These are phyloP conservation scores for Orbilia javanica DNA, from an alignment of 2,329 filamentous ascomycete species.

Conservation along the genomic window DNA sequence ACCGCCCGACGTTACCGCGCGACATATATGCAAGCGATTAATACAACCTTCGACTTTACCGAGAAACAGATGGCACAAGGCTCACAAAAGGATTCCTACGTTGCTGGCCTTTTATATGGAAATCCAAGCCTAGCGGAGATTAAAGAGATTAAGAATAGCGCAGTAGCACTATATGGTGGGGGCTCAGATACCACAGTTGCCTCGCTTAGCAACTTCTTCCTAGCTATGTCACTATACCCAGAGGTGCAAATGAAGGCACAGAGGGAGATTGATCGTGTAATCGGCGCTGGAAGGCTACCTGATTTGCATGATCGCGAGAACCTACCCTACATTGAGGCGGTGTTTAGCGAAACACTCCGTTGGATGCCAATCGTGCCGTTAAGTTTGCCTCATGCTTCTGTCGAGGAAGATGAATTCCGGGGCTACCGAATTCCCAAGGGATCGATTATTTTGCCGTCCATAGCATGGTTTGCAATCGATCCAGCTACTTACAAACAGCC, in stretches of 20 bases:
- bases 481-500: constrained; percentile 73
- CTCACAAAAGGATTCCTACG: constrained; percentile 63
- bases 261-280: constrained; percentile 72
- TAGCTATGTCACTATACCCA: constrained; percentile 69
- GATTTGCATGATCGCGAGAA: constrained; percentile 68
- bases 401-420: constrained; percentile 70
- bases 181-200: constrained; percentile 67
- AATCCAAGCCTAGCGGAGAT: constrained; percentile 65
- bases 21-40: constrained; percentile 28
- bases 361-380: constrained; percentile 72
- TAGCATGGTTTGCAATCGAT: constrained; percentile 72
- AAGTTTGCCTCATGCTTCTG: constrained; percentile 70
- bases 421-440: constrained; percentile 70
- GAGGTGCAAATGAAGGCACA: constrained; percentile 71
- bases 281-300: constrained; percentile 70
- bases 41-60: constrained; percentile 64
- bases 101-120: constrained; percentile 67
- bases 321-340: constrained; percentile 71
- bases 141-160: constrained; percentile 66
- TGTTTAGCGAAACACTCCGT: constrained; percentile 71
- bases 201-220: constrained; percentile 63
- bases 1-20: constrained; percentile 55
- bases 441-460: constrained; percentile 70
- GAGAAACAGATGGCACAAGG: constrained; percentile 64
- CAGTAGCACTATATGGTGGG: constrained; percentile 67